Base-by-base conservation (phyloP, 805 yeast genomes). In the Saccharomyces mikatae region DNA sequence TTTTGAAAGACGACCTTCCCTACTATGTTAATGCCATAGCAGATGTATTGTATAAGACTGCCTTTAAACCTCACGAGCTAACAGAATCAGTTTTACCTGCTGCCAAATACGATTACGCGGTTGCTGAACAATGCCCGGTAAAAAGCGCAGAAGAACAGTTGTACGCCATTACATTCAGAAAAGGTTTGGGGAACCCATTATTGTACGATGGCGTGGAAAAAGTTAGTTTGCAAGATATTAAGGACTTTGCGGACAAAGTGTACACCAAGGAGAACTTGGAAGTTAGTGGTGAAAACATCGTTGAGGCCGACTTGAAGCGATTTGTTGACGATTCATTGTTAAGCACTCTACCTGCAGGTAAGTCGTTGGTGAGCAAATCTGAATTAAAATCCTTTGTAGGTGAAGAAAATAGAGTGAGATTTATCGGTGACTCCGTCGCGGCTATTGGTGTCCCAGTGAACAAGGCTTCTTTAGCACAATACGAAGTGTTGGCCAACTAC, bases 1-100 rank as follows among this genome's bases (percentile, higher is more conserved):
- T 94, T 77, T 80, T 92, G 74, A 84, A 84, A 70, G 88, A 87
- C 74, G 87, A 85, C 71, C 81, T 94, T 68, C 98, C 98, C 57
- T 94, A 84, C 80, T 94, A 82, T 73, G 96, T 92, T 59, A 86
- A 86, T 66, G 87, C 89, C 30, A 75, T 94, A 55, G 92, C 88
- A 66, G 84, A 84, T 64, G 87, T 86, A 54, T 69, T 87, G 54
- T 73, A 84, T 67, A 79, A 80, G 71, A 81, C 96, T 49, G 73
- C 84, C 41, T 91, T 78, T 82, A 86, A 86, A 74, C 83, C 86
- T 52, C 89, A 89, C 75, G 97, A 94, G 78, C 78, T 86, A 58
- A 72, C 74, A 53, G 99, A 94, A 80, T 76, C 82, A 60, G 96
- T 88, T 32, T 72, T 82, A 57, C 98, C 97, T 60, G 82, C 82